These are phyloP conservation scores for Podaxis sp. DNA, from an alignment of 768 basidiomycete species.

Conservation along the genomic window DNA sequence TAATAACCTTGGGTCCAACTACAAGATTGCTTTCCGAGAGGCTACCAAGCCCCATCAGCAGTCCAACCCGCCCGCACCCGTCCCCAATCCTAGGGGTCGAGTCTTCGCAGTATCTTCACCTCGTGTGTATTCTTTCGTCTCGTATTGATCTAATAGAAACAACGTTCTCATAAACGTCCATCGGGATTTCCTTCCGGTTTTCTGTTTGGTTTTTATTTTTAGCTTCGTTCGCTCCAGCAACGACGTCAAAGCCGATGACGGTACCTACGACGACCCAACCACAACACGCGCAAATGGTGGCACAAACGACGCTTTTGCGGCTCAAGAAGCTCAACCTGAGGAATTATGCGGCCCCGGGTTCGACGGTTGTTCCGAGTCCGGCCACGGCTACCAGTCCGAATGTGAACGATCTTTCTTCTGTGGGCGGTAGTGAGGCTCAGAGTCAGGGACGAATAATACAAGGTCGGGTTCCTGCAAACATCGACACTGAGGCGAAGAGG, in stretches of 20 bases:
- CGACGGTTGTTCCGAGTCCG: background rate
- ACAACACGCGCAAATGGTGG: conserved; percentile 26
- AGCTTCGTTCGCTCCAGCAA: conserved; percentile 15
- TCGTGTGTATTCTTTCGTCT: conserved; percentile 20
- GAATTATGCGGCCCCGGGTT: conserved; percentile 53
- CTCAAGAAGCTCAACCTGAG: conserved; percentile 41
- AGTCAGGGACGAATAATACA: background rate
- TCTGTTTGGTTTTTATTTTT: conserved; percentile 1
- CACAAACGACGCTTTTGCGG: conserved; percentile 33
- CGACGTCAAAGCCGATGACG: conserved; percentile 4
- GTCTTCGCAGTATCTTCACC: conserved; percentile 23
- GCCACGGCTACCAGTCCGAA: background rate
- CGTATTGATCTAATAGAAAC: too few relatives aligned
- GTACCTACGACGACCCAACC: conserved; percentile 12
- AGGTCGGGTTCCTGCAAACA: background rate
- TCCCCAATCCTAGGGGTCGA: background rate
- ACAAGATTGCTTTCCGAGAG: conserved; percentile 64
- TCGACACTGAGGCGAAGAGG: background rate
- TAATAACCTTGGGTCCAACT: conserved; percentile 80
- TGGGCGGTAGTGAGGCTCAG: background rate
- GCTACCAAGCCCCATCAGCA: background rate
- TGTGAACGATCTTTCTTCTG: background rate
- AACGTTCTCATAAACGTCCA: too few relatives aligned
- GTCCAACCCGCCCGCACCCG: background rate
- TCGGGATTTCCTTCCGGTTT: conserved; percentile 17